Base-by-base conservation (phyloP, 257 asterid genomes). In the Solanum corneliomulleri region DNA sequence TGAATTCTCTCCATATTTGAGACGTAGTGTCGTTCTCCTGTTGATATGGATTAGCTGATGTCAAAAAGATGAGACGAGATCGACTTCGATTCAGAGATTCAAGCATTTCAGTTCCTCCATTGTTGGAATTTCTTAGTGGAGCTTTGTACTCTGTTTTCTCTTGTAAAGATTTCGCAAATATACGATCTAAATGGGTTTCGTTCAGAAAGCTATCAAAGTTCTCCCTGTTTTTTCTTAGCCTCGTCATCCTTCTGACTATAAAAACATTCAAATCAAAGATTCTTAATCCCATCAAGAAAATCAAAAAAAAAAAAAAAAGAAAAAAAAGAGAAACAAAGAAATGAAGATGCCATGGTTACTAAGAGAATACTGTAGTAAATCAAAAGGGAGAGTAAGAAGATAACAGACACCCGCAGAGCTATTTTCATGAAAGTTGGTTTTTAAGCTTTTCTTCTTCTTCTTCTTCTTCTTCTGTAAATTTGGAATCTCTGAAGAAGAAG, bases 181-280 rank as follows among this genome's bases (percentile, higher is more conserved):
- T 82, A 7, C 60, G 85, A 84, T 87, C 86, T 21, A 85, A 86
- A 64, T 85, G 82, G 23, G 91, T 87, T 39, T 88, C 91, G 9
- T 89, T 89, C 85, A 88, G 56, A 47, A 13, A 47, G 56, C 56
- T 47, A 47, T 47, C 56, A 47, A 47, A 47, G 56, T 47, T 47
- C 56, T 47, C 56, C 56, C 56, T 47, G 7, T 18, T 47, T 47
- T 47, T 84, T 85, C 91, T 91, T 41, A 90, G 81, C 88, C 86
- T 89, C 77, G 90, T 88, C 90, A 91, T 56, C 56, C 56, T 47
- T 52, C 62, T 88, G 86, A 90, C 95, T 92, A 87, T 56, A 84
- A 39, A 42, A 23, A 52, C 20, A 80, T 37, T 74, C 47, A 41
- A 37, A 83, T 25, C 11, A 42, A 33, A 74, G 39, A 85, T 71